phyloP scores from a whole-genome alignment of 2,329 filamentous ascomycete species.

The Alternaria infectoria region DNA sequence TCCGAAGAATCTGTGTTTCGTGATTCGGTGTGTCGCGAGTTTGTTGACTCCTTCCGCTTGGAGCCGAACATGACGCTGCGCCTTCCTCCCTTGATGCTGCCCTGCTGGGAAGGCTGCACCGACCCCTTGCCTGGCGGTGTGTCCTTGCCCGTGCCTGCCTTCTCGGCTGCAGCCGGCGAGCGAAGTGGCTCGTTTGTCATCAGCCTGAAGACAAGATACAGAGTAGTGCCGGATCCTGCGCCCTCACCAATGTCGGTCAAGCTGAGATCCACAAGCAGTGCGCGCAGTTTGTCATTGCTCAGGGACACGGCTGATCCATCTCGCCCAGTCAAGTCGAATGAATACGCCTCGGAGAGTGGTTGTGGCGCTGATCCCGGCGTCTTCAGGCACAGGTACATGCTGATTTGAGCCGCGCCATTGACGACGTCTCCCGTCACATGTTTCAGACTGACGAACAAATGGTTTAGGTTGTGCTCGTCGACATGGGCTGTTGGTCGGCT shows the following conservation, averaged over 20 bases:
- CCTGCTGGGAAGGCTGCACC: conserved; percentile 40
- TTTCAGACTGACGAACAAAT: conserved; percentile 83
- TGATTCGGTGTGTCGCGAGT: conserved; percentile 23
- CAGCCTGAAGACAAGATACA: conserved; percentile 86
- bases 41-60: conserved; percentile 57
- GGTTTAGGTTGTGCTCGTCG: conserved; percentile 77
- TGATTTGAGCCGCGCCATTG: conserved; percentile 73
- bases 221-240: conserved; percentile 69
- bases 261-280: conserved; percentile 85
- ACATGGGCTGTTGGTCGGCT: conserved; percentile 73
- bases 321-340: conserved; percentile 76
- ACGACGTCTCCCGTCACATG: conserved; percentile 77
- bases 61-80: conserved; percentile 71
- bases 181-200: conserved; percentile 63
- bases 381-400: conserved; percentile 79
- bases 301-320: conserved; percentile 71
- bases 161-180: conserved; percentile 35
- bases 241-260: conserved; percentile 74
- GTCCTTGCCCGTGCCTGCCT: conserved; percentile 35
- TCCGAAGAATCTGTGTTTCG: conserved; percentile 26
- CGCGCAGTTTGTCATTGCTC: conserved; percentile 74
- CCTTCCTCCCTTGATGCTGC: conserved; percentile 51
- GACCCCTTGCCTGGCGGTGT: conserved; percentile 28
- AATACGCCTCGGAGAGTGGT: conserved; percentile 82
- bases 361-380: conserved; percentile 66